These are phyloP conservation scores for Fagus sylvatica DNA, from an alignment of 306 rosid genomes.

Conservation along the genomic window DNA sequence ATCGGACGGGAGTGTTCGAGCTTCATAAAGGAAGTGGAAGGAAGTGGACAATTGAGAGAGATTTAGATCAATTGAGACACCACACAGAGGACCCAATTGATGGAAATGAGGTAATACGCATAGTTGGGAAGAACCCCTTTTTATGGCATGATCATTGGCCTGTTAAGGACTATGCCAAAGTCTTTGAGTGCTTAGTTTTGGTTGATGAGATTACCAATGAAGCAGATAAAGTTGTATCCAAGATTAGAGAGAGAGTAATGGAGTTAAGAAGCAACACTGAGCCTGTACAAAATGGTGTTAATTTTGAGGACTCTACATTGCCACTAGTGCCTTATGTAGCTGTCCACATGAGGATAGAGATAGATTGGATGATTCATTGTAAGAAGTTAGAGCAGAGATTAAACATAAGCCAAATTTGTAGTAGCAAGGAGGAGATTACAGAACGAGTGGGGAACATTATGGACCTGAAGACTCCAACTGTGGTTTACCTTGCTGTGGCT, in stretches of 20 bases:
- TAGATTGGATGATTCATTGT: constrained; percentile 97
- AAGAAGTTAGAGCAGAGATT: constrained; percentile 68
- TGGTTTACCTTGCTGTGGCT: constrained; percentile 79
- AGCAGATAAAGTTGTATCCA: constrained; percentile 67
- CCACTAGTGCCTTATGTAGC: constrained; percentile 59
- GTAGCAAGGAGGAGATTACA: constrained; percentile 75
- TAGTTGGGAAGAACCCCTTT: constrained; percentile 87
- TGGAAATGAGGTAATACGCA: constrained; percentile 55
- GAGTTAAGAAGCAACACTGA: constrained; percentile 23
- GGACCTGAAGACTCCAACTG: constrained; percentile 46
- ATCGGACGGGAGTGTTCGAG: constrained; percentile 49
- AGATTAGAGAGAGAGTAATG: constrained; percentile 58
- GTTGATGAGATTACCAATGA: constrained; percentile 65
- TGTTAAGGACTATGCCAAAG: constrained; percentile 73
- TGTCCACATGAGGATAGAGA: constrained; percentile 92
- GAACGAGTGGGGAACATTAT: constrained; percentile 60
- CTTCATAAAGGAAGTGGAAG: constrained; percentile 93
- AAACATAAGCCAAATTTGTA: constrained; percentile 68
- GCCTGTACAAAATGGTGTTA: background rate
- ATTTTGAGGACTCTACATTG: constrained; percentile 14
- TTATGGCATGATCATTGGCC: constrained; percentile 99
- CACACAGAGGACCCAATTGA: constrained; percentile 48
- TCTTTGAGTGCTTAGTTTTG: constrained; percentile 79
- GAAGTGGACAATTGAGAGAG: constrained; percentile 82
- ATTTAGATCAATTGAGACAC: constrained; percentile 66